Base-by-base conservation (phyloP, 192 early-diverging fungal species). In the Funneliformis mosseae region DNA sequence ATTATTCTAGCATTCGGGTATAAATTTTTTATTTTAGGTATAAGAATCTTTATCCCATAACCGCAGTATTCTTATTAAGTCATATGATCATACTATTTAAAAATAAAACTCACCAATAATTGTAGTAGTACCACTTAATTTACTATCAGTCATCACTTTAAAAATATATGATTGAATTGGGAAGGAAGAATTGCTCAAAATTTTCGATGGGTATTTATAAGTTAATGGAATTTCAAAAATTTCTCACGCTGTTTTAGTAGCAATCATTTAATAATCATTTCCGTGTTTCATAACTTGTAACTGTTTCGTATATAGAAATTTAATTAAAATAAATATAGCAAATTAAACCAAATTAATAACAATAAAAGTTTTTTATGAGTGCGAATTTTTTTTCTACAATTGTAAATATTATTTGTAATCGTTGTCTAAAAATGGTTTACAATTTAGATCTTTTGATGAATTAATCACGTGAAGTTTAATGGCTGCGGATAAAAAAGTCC, bases 121-220 rank as follows among this genome's bases (percentile, higher is more conserved):
- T n/a, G 74, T 76, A 5, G 74, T 76, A 39, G 38, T n/a, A 10
- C 74, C 74, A 16, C 21, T 23, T 39, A 76, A 59, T 55, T 45
- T 39, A 71, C 39, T 71, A 33, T 71, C 63, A 66, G 23, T 0
- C 63, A 66, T 66, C 10, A 66, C 21, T 55, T 50, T 50, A 50
- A 50, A 50, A 55, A 55, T 21, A 21, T 7, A 55, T 7, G 16
- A 4, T 55, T 55, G 14, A 16, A 45, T 45, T 18, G 18, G 14
- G 18, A 45, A 45, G 9, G 14, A 16, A 55, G 18, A 55, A 55
- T 55, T 55, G 50, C 0, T 55, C 18, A 18, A 55, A 33, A n/a
- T n/a, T 55, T 21, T 55, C 18, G 18, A 55, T 55, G 50, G 18
- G 4, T 55, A 55, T 55, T 55, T 55, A 55, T 55, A 55, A 21